Percentiles rank a stretch among this genome's conserved stretches.
Evolutionary conservation across 139 green algal genomes (phyloP).

Genomic region (Chlamydomonas sp.): DNA sequence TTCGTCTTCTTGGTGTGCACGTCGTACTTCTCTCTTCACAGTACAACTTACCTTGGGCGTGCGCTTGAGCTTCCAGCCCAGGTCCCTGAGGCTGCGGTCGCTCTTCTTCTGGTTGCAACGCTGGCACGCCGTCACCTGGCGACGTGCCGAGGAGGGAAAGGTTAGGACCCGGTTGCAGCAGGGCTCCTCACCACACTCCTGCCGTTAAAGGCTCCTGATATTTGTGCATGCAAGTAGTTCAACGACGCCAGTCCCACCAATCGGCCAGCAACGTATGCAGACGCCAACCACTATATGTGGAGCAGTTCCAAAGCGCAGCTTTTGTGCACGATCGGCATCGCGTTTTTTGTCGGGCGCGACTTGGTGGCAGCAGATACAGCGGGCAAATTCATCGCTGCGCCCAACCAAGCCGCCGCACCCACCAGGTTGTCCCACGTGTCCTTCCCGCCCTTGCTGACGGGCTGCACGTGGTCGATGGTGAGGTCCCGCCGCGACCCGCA

Average conservation of each 20-base stretch:
- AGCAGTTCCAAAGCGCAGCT: too few relatives aligned
- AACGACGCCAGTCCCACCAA: too few relatives aligned
- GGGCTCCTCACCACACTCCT: not conserved
- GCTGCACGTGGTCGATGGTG: slow-evolving; percentile 50
- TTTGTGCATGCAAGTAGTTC: not conserved
- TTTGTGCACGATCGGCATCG: too few relatives aligned
- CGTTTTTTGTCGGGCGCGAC: too few relatives aligned
- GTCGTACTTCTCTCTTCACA: not conserved
- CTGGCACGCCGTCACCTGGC: slow-evolving; percentile 38
- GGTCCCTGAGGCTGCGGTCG: slow-evolving; percentile 34
- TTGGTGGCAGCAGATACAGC: too few relatives aligned
- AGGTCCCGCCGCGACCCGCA: slow-evolving; percentile 44
- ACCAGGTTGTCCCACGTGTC: slow-evolving; percentile 57
- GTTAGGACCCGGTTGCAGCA: not conserved
- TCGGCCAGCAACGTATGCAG: too few relatives aligned
- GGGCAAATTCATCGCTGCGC: not conserved
- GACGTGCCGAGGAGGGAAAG: not conserved
- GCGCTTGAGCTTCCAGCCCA: slow-evolving; percentile 47
- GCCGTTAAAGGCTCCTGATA: not conserved
- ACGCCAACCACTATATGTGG: too few relatives aligned
- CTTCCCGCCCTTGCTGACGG: slow-evolving; percentile 37
- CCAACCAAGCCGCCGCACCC: not conserved
- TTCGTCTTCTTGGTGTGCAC: too few relatives aligned
- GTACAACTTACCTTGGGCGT: slow-evolving; percentile 16
- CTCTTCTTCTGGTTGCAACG: slow-evolving; percentile 56